phyloP scores from a whole-genome alignment of 805 yeast species.

The Saccharomycopsis schoenii region DNA sequence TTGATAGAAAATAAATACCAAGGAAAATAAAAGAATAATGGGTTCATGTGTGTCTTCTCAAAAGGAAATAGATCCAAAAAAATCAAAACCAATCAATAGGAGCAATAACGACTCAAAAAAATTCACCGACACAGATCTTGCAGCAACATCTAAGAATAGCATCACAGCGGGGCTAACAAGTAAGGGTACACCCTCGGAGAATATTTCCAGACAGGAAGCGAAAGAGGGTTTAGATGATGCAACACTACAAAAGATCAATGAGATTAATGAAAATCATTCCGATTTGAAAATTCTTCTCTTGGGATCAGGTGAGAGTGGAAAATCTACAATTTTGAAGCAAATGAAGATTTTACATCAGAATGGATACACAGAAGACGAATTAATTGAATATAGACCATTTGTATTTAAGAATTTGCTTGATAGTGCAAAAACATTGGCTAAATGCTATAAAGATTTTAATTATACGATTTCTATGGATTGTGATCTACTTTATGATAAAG shows the following conservation, averaged over 20 bases:
- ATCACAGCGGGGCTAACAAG: not conserved
- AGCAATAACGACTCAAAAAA: not conserved
- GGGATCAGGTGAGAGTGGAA: constrained; percentile 86
- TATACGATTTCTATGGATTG: constrained; percentile 26
- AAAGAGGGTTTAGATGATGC: not conserved
- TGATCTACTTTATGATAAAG: constrained; percentile 1
- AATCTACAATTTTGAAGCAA: constrained; percentile 72
- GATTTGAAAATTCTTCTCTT: constrained; percentile 66
- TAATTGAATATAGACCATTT: constrained; percentile 64
- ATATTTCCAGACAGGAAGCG: not conserved
- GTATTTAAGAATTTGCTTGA: constrained; percentile 72
- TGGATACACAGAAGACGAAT: constrained; percentile 63
- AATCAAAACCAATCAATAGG: not conserved
- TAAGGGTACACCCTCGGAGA: not conserved
- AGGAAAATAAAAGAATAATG: not conserved
- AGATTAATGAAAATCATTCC: constrained; percentile 20
- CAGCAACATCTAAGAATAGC: not conserved
- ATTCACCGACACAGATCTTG: not conserved
- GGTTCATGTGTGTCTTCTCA: not conserved
- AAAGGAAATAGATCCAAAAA: not conserved
- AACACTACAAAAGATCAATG: not conserved
- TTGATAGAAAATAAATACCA: too few relatives aligned
- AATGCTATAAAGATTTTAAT: constrained; percentile 48
- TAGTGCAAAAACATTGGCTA: constrained; percentile 60
- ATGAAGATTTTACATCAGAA: constrained; percentile 69